phyloP scores from a whole-genome alignment of 179 eudicot species.

The Spinacia oleracea region DNA sequence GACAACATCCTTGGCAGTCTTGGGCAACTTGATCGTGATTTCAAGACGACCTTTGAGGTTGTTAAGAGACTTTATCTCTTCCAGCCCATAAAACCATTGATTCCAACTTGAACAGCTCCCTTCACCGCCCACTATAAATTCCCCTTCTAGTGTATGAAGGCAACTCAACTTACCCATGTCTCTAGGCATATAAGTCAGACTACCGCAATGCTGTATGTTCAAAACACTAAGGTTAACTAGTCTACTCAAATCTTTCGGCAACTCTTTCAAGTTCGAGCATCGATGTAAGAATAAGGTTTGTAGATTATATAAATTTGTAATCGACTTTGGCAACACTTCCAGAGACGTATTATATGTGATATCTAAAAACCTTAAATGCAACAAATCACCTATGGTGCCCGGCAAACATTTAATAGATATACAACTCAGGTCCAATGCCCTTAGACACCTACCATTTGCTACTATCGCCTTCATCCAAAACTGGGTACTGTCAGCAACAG shows the following conservation, averaged over 20 bases:
- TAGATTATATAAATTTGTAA: constrained; percentile 11
- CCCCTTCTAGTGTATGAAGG: constrained; percentile 14
- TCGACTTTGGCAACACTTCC: constrained; percentile 4
- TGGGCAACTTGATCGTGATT: neutral
- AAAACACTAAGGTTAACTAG: constrained; percentile 16
- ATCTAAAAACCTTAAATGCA: neutral
- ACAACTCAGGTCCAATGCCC: neutral
- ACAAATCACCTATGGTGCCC: neutral
- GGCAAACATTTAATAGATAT: neutral
- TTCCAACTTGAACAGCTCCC: neutral
- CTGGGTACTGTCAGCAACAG: too few species aligned
- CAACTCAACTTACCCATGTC: constrained; percentile 15
- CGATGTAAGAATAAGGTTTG: neutral
- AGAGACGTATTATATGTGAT: neutral
- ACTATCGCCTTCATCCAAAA: neutral
- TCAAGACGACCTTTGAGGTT: constrained; percentile 8
- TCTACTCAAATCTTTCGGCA: constrained; percentile 16
- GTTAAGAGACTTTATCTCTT: constrained; percentile 16
- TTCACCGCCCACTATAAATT: too few species aligned
- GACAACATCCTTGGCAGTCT: neutral
- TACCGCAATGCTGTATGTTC: neutral
- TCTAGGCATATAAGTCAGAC: constrained; percentile 12
- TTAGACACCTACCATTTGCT: neutral
- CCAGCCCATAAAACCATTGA: neutral
- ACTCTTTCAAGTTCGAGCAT: neutral